Conservation (phyloP, 2,329 filamentous ascomycete genomes). For the Chrysosporium keratinophilum region DNA sequence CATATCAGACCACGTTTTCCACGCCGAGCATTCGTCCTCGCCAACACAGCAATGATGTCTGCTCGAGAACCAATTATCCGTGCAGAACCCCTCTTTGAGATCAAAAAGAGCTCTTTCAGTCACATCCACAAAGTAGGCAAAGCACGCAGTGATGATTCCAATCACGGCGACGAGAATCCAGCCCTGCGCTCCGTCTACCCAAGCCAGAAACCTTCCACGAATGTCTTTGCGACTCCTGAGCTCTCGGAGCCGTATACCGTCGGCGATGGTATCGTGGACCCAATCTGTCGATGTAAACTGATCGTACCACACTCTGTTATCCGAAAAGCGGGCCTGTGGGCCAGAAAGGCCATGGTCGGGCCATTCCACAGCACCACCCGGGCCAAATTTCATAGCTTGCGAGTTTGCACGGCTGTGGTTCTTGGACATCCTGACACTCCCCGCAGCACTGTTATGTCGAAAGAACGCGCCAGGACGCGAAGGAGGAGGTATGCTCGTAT, state of each 20-base stretch:
- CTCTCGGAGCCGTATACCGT: constrained; percentile 78
- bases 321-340: constrained; percentile 51
- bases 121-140: constrained; percentile 84
- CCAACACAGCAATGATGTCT: constrained; percentile 57
- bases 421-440: constrained; percentile 31
- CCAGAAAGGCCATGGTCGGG: constrained; percentile 13
- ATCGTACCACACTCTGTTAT: constrained; percentile 96
- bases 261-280: constrained; percentile 95
- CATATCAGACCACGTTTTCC: constrained; percentile 57
- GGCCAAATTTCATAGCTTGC: constrained; percentile 47
- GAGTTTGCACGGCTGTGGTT: constrained; percentile 44
- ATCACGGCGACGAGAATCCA: constrained; percentile 91
- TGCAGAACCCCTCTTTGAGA: constrained; percentile 82
- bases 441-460: constrained; percentile 27
- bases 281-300: constrained; percentile 96
- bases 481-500: constrained; percentile 28
- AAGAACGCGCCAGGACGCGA: constrained; percentile 27
- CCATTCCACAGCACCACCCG: constrained; percentile 55
- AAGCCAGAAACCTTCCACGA: constrained; percentile 62
- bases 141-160: constrained; percentile 68
- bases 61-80: constrained; percentile 58
- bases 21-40: constrained; percentile 46
- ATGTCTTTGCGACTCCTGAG: constrained; percentile 74
- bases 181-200: constrained; percentile 80
- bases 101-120: constrained; percentile 80